Base-by-base conservation (phyloP, 2,329 filamentous ascomycete genomes). In the Alternaria solani region DNA sequence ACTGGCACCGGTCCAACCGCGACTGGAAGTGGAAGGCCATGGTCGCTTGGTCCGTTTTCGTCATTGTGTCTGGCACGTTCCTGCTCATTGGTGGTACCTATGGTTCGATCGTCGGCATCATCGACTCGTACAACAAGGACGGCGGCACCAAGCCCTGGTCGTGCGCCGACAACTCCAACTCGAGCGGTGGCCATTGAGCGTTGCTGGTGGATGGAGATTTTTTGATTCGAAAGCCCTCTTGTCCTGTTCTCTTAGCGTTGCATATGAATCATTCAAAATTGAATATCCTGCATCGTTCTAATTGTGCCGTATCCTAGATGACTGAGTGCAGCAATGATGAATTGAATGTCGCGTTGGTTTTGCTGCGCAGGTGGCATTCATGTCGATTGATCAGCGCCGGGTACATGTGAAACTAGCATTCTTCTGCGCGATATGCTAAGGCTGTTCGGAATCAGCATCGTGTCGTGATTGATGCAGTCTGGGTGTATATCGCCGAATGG, bases 121-220 rank as follows among this genome's bases (percentile, higher is more conserved):
- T 73, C 9, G 59, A 73, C 55, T 68, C 63, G 20, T 72, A 69
- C 55, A 70, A 71, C 3, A 64, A 52, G 30, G 57, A 66, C 6
- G 71, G 71, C 5, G 71, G 71, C 7, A 67, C 65, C 2, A 49
- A 62, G 18, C 65, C 71, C 1, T 73, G 71, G 71, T 63, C 58
- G 28, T 73, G 71, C 30, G 69, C 65, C 0, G 71, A 73, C 12
- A 73, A 73, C 54, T 72, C 70, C 5, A 69, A 69, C 39, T 66
- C 68, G 12, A 42, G 38, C 14, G 56, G 56, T 58, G 55, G 55
- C 18, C 41, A 53, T 18, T 58, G 41, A 54, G 42, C 12, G 8
- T 46, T 20, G 18, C 48, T 41, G 48, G 41, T 26, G 18, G 34
- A 41, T 16, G 6, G 12, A 34, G 32, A 30, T 14, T 32, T 11